These are phyloP conservation scores for Trichoderma guizhouense DNA, from an alignment of 2,329 filamentous ascomycete genomes.

Conservation along the genomic window DNA sequence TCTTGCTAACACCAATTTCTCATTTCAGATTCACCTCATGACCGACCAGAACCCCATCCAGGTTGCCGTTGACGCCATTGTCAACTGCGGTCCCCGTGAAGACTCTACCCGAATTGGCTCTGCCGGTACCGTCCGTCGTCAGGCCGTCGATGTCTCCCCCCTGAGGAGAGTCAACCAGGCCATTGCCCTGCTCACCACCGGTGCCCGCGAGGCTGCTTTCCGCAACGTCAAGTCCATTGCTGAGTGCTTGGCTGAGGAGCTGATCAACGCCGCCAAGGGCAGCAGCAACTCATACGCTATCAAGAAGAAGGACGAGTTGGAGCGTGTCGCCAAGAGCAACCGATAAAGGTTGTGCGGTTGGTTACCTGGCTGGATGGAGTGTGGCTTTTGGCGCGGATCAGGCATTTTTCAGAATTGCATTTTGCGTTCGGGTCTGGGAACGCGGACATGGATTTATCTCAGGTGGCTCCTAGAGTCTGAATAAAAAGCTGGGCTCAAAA, in stretches of 20 bases:
- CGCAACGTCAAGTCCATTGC: conserved; percentile 99
- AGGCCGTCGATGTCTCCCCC: conserved; percentile 99
- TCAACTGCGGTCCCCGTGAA: conserved; percentile 99
- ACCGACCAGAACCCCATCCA: conserved; percentile 99
- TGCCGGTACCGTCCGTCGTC: conserved; percentile 98
- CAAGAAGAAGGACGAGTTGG: conserved; percentile 99
- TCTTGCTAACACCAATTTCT: conserved; percentile 28
- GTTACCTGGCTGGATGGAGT: conserved; percentile 37
- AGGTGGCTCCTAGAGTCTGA: conserved; percentile 42
- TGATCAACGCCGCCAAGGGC: conserved; percentile 99
- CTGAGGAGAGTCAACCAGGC: conserved; percentile 99
- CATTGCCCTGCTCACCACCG: conserved; percentile 97
- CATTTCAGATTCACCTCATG: conserved; percentile 92
- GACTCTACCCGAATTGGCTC: conserved; percentile 99
- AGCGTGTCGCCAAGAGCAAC: conserved; percentile 99
- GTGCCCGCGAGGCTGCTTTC: conserved; percentile 98
- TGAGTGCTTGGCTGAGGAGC: conserved; percentile 98
- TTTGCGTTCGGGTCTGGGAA: conserved; percentile 48
- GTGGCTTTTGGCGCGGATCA: conserved; percentile 43
- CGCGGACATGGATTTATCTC: conserved; percentile 43
- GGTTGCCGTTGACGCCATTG: conserved; percentile 97
- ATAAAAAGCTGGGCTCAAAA: conserved; percentile 42
- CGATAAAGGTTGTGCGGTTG: conserved; percentile 66
- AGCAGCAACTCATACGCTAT: conserved; percentile 99
- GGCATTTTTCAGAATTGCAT: conserved; percentile 47